phyloP scores from a whole-genome alignment of 2,329 filamentous ascomycete species.

The Xylaria sp. region DNA sequence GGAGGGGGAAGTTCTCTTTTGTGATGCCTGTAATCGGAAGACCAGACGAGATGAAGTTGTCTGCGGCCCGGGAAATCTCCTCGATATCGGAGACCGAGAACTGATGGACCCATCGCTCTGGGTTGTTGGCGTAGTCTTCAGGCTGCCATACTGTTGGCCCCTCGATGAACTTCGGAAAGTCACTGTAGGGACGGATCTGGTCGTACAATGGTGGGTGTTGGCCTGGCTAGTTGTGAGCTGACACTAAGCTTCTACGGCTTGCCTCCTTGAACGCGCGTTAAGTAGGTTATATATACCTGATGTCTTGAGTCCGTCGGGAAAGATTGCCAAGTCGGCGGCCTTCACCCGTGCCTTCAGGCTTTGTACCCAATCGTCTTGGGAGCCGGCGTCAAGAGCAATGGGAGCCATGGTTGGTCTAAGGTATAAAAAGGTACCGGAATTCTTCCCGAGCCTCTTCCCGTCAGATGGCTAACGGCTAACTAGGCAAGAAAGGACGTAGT shows the following conservation, averaged over 20 bases:
- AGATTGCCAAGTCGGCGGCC: conserved; percentile 49
- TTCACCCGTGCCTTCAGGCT: conserved; percentile 34
- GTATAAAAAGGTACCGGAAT: neutral
- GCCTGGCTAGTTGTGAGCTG: conserved; percentile 51
- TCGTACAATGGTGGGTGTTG: conserved; percentile 71
- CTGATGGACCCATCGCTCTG: conserved; percentile 71
- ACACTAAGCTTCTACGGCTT: neutral
- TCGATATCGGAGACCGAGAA: conserved; percentile 66
- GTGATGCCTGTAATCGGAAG: conserved; percentile 69
- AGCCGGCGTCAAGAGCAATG: conserved; percentile 33
- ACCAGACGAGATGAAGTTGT: conserved; percentile 63
- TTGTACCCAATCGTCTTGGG: conserved; percentile 30
- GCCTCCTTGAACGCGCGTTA: neutral
- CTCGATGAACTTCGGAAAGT: conserved; percentile 68
- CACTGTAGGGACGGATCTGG: conserved; percentile 65
- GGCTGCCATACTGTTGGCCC: conserved; percentile 71
- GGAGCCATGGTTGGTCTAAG: conserved; percentile 40
- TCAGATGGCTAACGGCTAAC: neutral
- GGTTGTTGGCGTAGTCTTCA: conserved; percentile 63
- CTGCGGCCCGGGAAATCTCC: conserved; percentile 66
- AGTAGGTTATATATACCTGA: conserved; percentile 33
- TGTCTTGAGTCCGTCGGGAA: conserved; percentile 70
- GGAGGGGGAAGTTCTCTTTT: conserved; percentile 64
- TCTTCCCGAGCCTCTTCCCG: neutral
- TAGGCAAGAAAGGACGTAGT: neutral